Conservation (phyloP, 192 early-diverging fungal genomes). For the Backusella mclennaniae region DNA sequence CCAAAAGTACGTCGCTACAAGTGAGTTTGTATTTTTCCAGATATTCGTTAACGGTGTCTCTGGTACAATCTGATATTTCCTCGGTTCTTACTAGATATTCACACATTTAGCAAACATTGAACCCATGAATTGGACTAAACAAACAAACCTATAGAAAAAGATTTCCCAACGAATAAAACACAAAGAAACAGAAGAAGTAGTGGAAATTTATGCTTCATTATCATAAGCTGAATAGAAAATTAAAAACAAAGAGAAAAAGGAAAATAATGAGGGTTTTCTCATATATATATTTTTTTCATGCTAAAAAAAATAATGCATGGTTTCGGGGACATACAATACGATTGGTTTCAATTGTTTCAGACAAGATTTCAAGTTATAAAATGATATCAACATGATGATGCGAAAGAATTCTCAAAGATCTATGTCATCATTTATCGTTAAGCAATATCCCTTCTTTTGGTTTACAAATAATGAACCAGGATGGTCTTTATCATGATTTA, state of each 20-base stretch:
- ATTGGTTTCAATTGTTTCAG: conserved; percentile 4
- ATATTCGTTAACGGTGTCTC: neutral
- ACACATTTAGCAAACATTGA: neutral
- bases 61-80: neutral
- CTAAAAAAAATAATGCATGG: neutral
- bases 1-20: neutral
- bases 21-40: neutral
- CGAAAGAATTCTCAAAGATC: no score
- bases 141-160: neutral
- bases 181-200: neutral
- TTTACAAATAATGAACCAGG: neutral
- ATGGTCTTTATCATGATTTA: no score
- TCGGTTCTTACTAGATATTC: neutral
- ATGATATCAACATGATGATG: neutral
- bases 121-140: neutral
- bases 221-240: neutral
- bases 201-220: neutral
- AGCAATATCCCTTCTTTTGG: neutral
- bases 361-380: neutral
- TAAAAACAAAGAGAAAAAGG: neutral
- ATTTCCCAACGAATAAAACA: neutral
- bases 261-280: neutral
- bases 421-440: no score
- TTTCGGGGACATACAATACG: neutral
- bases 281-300: neutral